A percentile compares a stretch with the other conserved stretches of the same genome.
Evolutionary conservation across 306 rosid genomes (phyloP).

Genomic region (Adenanthera pavonina): DNA sequence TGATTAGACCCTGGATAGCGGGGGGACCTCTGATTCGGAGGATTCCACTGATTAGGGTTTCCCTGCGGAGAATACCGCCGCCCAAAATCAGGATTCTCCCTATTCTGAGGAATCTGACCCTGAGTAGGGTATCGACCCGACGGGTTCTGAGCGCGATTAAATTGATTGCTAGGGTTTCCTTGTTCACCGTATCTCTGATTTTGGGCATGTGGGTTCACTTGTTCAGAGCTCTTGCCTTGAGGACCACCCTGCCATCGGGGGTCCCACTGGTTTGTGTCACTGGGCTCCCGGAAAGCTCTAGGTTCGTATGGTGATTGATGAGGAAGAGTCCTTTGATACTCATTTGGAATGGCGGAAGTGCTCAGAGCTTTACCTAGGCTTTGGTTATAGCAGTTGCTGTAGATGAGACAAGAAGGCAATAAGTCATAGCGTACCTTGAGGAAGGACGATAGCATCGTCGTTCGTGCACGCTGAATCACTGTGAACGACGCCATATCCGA

Average conservation of each 20-base stretch:
- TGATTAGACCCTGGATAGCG: constrained; percentile 25
- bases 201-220: background rate
- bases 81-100: background rate
- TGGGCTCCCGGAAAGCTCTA: constrained; percentile 26
- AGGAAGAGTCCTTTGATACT: constrained; percentile 46
- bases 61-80: constrained; percentile 32
- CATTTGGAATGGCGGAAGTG: constrained; percentile 61
- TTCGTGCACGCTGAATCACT: constrained; percentile 45
- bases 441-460: constrained; percentile 46
- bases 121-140: constrained; percentile 30
- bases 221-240: constrained; percentile 18
- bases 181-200: background rate
- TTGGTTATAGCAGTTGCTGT: constrained; percentile 18
- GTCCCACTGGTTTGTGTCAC: constrained; percentile 44
- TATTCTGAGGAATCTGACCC: background rate
- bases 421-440: constrained; percentile 44
- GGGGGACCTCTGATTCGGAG: constrained; percentile 39
- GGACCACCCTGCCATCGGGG: constrained; percentile 29
- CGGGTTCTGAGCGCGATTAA: constrained; percentile 7
- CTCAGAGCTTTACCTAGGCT: constrained; percentile 47
- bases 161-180: background rate
- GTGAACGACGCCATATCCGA: background rate
- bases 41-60: constrained; percentile 40
- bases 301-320: constrained; percentile 56
- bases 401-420: constrained; percentile 30